Base-by-base conservation (phyloP, 495 filamentous ascomycete genomes). In the Aspergillus affinis region DNA sequence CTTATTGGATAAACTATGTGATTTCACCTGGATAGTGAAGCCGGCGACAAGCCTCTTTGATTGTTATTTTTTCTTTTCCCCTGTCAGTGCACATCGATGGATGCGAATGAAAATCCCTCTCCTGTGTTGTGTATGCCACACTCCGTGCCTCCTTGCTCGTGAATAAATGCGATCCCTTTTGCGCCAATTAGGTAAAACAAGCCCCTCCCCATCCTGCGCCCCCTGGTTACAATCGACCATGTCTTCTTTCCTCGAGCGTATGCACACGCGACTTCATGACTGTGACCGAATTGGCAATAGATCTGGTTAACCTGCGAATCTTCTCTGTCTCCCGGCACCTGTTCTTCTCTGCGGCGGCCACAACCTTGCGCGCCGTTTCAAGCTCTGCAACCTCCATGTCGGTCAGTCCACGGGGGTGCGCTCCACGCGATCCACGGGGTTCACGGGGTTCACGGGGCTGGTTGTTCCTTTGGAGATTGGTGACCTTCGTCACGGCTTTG, bases 401-500 rank as follows among this genome's bases (percentile, higher is more conserved):
- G n/a, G 55, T 65, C 48, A 72, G 23, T 32, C 49, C 47, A 6
- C 54, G 36, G 15, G 49, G 23, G 13, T 50, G 44, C n/a, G 58
- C n/a, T n/a, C n/a, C n/a, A 26, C 23, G n/a, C 23, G 23, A 26
- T 26, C 23, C 23, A 26, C 23, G 4, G 4, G 2, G 23, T 26
- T 26, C 23, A 26, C 23, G 23, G 23, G 23, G 23, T 26, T n/a
- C n/a, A n/a, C n/a, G n/a, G n/a, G n/a, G 21, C 3, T 64, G 45
- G n/a, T 67, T 23, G 18, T 70, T 51, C 29, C 50, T 51, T 46
- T 68, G 44, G 2, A 63, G 58, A 13, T 52, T 65, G 12, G 55
- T 44, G 0, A 73, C 18, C 52, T 68, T 68, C 2, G 51, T 61
- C 0, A 75, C 57, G 6, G 69, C 69, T 30, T 69, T 69, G 26